These are phyloP conservation scores for Petrea volubilis DNA, from an alignment of 257 asterid species.

Conservation along the genomic window DNA sequence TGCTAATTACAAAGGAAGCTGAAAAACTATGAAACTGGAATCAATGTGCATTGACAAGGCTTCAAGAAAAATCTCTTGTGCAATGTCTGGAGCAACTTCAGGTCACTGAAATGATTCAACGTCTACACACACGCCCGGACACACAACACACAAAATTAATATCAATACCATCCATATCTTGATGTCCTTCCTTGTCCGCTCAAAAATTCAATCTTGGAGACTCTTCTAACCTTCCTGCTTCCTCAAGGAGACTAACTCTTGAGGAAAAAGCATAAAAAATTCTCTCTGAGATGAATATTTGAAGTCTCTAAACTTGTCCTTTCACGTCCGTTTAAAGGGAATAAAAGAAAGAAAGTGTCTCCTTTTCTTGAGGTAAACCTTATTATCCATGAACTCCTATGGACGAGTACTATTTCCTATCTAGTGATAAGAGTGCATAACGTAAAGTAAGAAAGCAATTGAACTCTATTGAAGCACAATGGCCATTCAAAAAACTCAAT, in stretches of 20 bases:
- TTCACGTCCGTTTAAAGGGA: not conserved
- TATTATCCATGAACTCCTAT: not conserved
- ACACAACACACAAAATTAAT: not conserved
- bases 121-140: not conserved
- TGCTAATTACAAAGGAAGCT: not conserved
- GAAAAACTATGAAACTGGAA: not conserved
- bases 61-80: not conserved
- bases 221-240: not conserved
- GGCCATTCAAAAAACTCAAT: conserved; percentile 5
- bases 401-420: not conserved
- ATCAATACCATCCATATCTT: not conserved
- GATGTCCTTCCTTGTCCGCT: not conserved
- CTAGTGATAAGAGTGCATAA: not conserved
- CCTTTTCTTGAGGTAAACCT: not conserved
- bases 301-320: not conserved
- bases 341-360: not conserved
- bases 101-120: not conserved
- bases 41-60: not conserved
- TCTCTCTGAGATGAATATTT: not conserved
- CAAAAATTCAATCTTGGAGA: not conserved
- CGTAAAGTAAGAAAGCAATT: not conserved
- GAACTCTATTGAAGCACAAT: not conserved
- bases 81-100: not conserved
- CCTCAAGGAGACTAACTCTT: not conserved
- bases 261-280: not conserved